Evolutionary conservation across 139 green algal genomes (phyloP), one percentile per base, ranked within the genome.

Genomic region (Picochlorum sp.): DNA sequence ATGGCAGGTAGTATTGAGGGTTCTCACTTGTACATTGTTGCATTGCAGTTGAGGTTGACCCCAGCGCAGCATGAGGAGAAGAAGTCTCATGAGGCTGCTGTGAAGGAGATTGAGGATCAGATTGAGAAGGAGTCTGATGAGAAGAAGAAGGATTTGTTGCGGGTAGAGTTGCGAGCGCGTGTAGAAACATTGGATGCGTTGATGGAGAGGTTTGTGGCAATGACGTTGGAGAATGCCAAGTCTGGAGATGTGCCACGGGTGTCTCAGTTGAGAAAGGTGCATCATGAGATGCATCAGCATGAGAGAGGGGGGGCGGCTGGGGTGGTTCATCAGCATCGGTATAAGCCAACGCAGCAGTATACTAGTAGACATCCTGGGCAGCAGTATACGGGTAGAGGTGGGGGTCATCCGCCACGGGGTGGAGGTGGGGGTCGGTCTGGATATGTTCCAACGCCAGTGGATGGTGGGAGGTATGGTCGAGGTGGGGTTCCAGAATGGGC

Each of bases 61-160:
- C 55, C 70, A 1, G 49, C 75, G 28, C 83, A 91, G 67, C 44
- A 78, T 16, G 77, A 90, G 51, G 70, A 87, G 68, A 85, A 81
- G 47, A 57, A 55, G 3, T 68, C 66, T 8, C 55, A 74, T 24
- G 74, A 83, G 56, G 50, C 55, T 11, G 69, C 60, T 1, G 45
- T 85, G 0, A 66, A 69, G 30, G 80, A 87, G 28, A 28, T 80
- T 1, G 55, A 81, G 49, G 65, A 80, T 47, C 49, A 71, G 6
- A 30, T 84, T 4, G 49, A 26, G 9, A 23, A 60, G 26, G 80
- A 86, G 60, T 56, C 65, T 2, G 77, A 86, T 57, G 71, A 55
- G 2, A 51, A 13, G 23, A 77, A 81, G 59, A 65, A 68, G 49
- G 68, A 70, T 24, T 62, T 60, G 30, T 49, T 82, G 23, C 23